Evolutionary conservation across 148 eudicot species (phyloP), one percentile per base, ranked within the genome.

Genomic region (Silene uniflora): DNA sequence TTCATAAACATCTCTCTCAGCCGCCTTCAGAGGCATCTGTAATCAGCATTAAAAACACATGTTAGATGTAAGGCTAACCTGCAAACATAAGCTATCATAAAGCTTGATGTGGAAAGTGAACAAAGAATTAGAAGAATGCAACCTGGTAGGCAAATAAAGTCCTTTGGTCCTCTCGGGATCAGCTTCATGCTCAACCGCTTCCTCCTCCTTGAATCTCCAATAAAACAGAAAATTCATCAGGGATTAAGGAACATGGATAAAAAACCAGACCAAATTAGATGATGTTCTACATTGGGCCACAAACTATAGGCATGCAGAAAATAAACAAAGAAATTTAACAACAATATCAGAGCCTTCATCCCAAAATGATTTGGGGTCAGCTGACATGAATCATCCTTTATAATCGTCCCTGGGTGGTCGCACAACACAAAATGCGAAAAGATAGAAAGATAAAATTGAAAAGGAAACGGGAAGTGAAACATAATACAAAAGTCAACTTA

Each of bases 131-230:
- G 10, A 78, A 32, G 68, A 49, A 14, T 49, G 58, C 42, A 63
- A 94, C 98, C 98, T 95, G 98, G 81, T 95, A 95, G 25, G 97
- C 98, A 81, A 95, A 95, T 74, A 95, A 97, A 82, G 98, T 92
- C 77, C 98, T 88, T 82, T 95, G 98, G 71, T 95, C 98, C 98
- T 89, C 84, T 95, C 98, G 44, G 97, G 98, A 78, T 95, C 98
- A 75, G 93, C 97, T 87, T 95, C 98, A 82, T 97, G 98, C 83
- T 92, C 97, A 24, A 77, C 84, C 7, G 83, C 86, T 71, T 91
- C 98, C 72, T 89, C 90, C 81, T 95, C 98, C 80, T 87, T 92
- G 56, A 79, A 87, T 85, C 94, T 90, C 96, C 98, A 92, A 88
- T n/a, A 81, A 80, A 83, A 25, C 69, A 69, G 69, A 68, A 82